Base-by-base conservation (phyloP, 495 filamentous ascomycete species). In the Trichoderma erinaceum region DNA sequence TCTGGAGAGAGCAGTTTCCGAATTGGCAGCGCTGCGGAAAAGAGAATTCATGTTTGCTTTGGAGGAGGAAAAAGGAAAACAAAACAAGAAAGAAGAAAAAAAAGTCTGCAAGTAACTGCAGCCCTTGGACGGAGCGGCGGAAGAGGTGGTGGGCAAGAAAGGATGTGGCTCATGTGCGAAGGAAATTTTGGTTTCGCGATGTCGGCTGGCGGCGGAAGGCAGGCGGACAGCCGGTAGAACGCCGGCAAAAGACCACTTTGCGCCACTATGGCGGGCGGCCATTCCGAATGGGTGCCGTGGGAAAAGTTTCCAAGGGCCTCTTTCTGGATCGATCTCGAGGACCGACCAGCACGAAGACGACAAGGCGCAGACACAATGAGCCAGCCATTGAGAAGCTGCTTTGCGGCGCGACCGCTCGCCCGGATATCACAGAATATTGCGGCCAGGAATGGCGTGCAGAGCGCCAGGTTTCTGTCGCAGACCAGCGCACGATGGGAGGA, bases 21-120 rank as follows among this genome's bases (percentile, higher is more conserved):
- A 76, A 69, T 70, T 72, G 27, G 65, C 43, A 10, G 43, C 65
- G 72, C 78, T 77, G 74, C 76, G 79, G 66, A 77, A 74, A 50
- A 82, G 72, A 67, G 80, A 76, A 69, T 79, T 78, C 84, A 86
- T 86, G 64, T 69, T 72, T 61, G 35, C 8, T 38, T 10, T 38
- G 35, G 35, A 5, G 35, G 29, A 29, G 65, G 64, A 50, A 35
- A 63, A 67, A 32, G 44, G 66, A 69, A 67, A 71, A 69, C 70
- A 69, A 65, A 46, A 27, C 69, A 66, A 65, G 29, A 64, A 35
- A 41, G 23, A 65, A 23, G 58, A 58, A 73, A 23, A 64, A 58
- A 73, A 68, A 65, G 65, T 68, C 67, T 58, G 61, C 50, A 64
- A 52, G 32, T 23, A 6, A n/a, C 41, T 65, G 63, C 63, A 41